Base-by-base conservation (phyloP, 2,329 filamentous ascomycete species). In the Cercospora beticola region DNA sequence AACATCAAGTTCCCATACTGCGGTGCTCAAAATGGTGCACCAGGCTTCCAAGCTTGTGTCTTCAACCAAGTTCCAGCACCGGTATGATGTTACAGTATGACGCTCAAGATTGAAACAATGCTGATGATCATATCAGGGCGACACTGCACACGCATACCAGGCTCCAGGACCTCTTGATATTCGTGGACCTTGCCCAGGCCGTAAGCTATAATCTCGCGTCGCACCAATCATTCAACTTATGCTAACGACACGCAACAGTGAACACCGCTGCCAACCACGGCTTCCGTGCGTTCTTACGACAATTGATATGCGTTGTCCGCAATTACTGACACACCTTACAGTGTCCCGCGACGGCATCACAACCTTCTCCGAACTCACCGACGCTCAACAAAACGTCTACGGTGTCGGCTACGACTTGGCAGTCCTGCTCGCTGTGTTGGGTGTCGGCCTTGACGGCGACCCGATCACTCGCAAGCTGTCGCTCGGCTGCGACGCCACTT, bases 361-460 rank as follows among this genome's bases (percentile, higher is more conserved):
- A 12, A 83, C 76, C 56, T 72, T 71, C 62, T 76, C 74, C 46
- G 81, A 83, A 73, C 77, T 83, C 28, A 79, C 82, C 57, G 80
- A 82, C 67, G 80, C 80, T 23, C 79, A 82, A 57, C 81, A 83
- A 70, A 83, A 83, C 61, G 71, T 83, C 30, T 83, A 82, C 74
- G 82, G 83, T 56, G 78, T 83, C n/a, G 80, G 77, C 66, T 82
- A 81, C 65, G 81, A 82, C 68, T 76, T 83, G 30, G 79, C 81
- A 5, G 74, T 77, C 30, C 72, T 81, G 16, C 77, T 83, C 9
- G 81, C 82, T 8, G 75, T 78, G 5, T 75, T 82, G 4, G 81
- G 80, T 63, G 77, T 83, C 12, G 73, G 78, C 9, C 77, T 78
- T 23, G 81, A 82, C 62, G 81, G 81, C 18, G 81, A 83, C 66